Evolutionary conservation across 108 stramenopile species (phyloP), one percentile per base, ranked within the genome.

Genomic region (Stephanodiscus minutulus): DNA sequence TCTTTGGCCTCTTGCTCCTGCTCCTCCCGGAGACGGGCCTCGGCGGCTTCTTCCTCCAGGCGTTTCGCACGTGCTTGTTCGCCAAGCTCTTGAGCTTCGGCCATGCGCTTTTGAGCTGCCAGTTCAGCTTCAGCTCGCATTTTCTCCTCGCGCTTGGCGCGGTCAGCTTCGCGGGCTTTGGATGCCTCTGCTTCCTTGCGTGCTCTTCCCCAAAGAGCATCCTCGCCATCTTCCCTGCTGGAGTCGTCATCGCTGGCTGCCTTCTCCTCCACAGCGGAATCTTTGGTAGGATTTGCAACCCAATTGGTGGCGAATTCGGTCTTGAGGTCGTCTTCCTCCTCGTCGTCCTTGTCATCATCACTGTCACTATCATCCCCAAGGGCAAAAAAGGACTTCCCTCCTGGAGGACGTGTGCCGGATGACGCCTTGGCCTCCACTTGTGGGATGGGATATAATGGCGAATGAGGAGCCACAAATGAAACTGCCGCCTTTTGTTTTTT

Each of bases 181-280:
- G 85, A 70, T n/a, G 81, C 87, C 21, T 81, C 91, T 24, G 88
- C 86, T 50, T 86, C 79, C 66, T 91, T 86, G 6, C 86, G 74
- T 29, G 93, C 93, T 49, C 79, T 86, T 29, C 87, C 90, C 93
- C 93, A 95, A n/a, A 72, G 87, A 68, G 85, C 91, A 66, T 94
- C 90, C 24, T 91, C 77, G 33, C 66, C 87, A 39, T 85, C 76
- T 20, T 69, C 88, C 21, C 83, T 87, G 58, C 83, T 77, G 52
- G 70, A 64, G n/a, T 72, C 56, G 50, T 84, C 84, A 18, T 70
- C 64, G 22, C 47, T 61, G 31, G 49, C 74, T 18, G 77, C 61
- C 22, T 73, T 59, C 36, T 68, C 56, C 2, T 56, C 47, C 11
- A 29, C 52, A 20, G 64, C 70, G 43, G 57, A 58, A 57, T 68